These are phyloP conservation scores for Globisporangium viniferum DNA, from an alignment of 352 stramenopile species.

Conservation along the genomic window DNA sequence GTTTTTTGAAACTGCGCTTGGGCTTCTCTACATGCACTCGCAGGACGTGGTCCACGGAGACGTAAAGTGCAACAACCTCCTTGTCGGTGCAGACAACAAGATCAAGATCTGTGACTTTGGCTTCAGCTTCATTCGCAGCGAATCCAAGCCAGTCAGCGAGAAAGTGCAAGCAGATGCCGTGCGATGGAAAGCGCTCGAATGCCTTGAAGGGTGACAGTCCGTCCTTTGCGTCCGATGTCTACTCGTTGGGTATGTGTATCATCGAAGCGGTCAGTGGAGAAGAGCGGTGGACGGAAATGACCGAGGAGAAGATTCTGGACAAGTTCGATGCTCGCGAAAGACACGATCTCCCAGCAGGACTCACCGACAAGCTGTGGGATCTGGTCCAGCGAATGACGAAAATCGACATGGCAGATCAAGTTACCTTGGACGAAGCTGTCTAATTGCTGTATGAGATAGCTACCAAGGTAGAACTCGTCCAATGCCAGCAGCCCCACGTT, in stretches of 20 bases:
- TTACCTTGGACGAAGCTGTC: not conserved
- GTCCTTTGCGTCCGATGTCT: constrained; percentile 23
- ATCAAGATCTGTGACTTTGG: constrained; percentile 27
- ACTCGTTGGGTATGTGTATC: constrained; percentile 31
- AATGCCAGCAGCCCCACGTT: no score
- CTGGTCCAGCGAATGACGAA: not conserved
- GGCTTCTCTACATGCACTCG: constrained; percentile 31
- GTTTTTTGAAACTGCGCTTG: constrained; percentile 19
- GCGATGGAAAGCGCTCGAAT: constrained; percentile 25
- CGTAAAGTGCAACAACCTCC: constrained; percentile 30
- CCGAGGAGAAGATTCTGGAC: constrained; percentile 17
- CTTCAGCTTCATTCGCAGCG: constrained; percentile 13
- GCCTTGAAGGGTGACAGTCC: not conserved
- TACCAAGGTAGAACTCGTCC: no score
- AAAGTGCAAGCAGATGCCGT: not conserved
- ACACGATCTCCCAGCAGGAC: constrained; percentile 2
- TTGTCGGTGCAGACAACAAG: constrained; percentile 25
- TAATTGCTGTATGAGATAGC: constrained; percentile 2
- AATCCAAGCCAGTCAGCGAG: not conserved
- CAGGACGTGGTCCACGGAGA: constrained; percentile 30
- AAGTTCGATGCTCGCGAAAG: constrained; percentile 11
- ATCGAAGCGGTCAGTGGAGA: constrained; percentile 21
- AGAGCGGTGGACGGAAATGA: constrained; percentile 16
- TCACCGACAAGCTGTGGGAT: constrained; percentile 22
- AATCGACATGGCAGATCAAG: no score